A percentile compares a stretch with the other conserved stretches of the same genome.
These are phyloP conservation scores for Trichoderma sp. DNA, from an alignment of 2,329 filamentous ascomycete genomes.

Conservation along the genomic window DNA sequence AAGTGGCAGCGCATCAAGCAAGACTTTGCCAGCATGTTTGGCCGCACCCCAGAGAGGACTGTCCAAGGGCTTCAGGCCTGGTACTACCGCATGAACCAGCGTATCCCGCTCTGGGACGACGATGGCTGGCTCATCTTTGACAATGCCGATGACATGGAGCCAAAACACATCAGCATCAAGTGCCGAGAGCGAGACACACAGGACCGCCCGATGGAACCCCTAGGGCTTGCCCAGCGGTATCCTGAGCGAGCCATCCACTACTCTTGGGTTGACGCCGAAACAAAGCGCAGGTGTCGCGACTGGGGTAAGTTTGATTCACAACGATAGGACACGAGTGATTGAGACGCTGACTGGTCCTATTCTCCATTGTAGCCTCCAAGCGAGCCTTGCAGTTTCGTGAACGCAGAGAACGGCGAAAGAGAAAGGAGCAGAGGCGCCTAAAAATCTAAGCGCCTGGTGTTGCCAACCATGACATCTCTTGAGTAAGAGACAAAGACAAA, in stretches of 20 bases:
- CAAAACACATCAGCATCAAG: conserved; percentile 38
- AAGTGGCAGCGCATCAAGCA: conserved; percentile 42
- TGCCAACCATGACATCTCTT: not conserved
- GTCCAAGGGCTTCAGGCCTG: conserved; percentile 42
- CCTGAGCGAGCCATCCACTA: conserved; percentile 47
- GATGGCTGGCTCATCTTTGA: conserved; percentile 42
- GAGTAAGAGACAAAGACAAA: too few species aligned
- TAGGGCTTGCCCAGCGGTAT: conserved; percentile 42
- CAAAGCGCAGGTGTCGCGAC: conserved; percentile 37
- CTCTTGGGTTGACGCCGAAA: conserved; percentile 41
- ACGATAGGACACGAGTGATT: not conserved
- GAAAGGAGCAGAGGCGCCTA: conserved; percentile 38
- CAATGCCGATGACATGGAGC: conserved; percentile 38
- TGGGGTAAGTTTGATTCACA: conserved; percentile 37
- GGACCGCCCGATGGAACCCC: conserved; percentile 36
- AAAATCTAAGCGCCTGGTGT: conserved; percentile 30
- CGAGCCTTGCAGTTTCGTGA: conserved; percentile 37
- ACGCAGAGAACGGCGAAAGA: conserved; percentile 37
- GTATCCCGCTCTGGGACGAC: conserved; percentile 40
- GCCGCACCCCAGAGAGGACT: conserved; percentile 37
- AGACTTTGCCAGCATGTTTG: conserved; percentile 39
- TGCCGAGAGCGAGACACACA: conserved; percentile 38
- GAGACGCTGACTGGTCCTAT: not conserved
- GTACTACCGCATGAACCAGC: conserved; percentile 44
- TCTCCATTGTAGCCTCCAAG: conserved; percentile 31